These are phyloP conservation scores for Talaromyces sp. DNA, from an alignment of 2,329 filamentous ascomycete genomes.

Conservation along the genomic window DNA sequence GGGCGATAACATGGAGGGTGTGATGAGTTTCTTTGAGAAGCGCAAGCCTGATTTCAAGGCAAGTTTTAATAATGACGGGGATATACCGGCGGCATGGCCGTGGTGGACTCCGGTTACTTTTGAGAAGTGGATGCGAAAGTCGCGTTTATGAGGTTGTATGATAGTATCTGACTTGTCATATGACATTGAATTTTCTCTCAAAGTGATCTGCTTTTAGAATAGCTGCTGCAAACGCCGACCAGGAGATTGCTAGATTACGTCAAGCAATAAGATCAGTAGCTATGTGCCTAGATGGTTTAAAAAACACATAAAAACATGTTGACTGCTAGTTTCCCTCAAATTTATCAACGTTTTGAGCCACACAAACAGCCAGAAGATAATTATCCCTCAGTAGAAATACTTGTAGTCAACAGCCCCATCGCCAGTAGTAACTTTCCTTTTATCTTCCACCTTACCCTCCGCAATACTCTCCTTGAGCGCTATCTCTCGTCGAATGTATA, in stretches of 20 bases:
- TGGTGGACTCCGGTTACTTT: constrained; percentile 13
- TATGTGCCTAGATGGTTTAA: not conserved
- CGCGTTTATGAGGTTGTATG: not conserved
- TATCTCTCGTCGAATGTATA: constrained; percentile 46
- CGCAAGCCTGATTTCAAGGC: constrained; percentile 58
- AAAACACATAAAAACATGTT: not conserved
- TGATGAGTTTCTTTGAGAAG: constrained; percentile 63
- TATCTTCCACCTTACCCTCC: constrained; percentile 45
- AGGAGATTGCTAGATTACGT: not conserved
- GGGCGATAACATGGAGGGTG: constrained; percentile 61
- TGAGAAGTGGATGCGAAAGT: constrained; percentile 8
- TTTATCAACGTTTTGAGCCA: not conserved
- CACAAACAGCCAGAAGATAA: not conserved
- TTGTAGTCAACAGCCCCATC: constrained; percentile 49
- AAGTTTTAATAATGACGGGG: constrained; percentile 24
- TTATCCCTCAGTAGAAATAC: constrained; percentile 39
- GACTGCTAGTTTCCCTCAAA: not conserved
- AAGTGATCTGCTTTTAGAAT: too few relatives aligned
- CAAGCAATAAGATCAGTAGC: not conserved
- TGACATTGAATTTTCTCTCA: too few relatives aligned
- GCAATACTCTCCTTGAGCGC: constrained; percentile 38
- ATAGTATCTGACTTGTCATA: not conserved
- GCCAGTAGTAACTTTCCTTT: constrained; percentile 45
- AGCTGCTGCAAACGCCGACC: too few relatives aligned
- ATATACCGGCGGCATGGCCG: constrained; percentile 13